Percentiles rank a stretch among this genome's conserved stretches.
Conservation (phyloP, 2,329 filamentous ascomycete genomes). For the Meredithiella fracta region DNA sequence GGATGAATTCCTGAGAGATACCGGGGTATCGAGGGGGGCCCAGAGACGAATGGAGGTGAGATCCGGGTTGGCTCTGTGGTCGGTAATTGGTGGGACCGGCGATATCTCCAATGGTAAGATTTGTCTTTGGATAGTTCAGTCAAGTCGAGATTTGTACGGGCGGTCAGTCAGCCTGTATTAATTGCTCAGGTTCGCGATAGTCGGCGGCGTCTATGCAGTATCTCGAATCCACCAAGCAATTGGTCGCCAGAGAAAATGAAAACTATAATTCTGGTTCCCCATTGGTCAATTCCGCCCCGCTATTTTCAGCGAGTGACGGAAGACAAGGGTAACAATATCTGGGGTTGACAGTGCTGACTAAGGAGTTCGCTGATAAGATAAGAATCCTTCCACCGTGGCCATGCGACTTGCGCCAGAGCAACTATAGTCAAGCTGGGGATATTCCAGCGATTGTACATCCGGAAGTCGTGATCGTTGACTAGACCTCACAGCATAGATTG, state of each 20-base stretch:
- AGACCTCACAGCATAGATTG: not conserved
- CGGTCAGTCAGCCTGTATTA: not conserved
- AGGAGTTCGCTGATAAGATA: conserved; percentile 11
- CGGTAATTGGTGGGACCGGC: not conserved
- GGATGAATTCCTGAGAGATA: not conserved
- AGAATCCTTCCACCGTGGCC: conserved; percentile 3
- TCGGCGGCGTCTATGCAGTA: not conserved
- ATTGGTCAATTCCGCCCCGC: conserved; percentile 10
- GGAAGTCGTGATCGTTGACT: too few species aligned
- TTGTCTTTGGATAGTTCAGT: not conserved
- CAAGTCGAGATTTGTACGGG: not conserved
- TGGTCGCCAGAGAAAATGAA: conserved; percentile 10
- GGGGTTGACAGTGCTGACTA: conserved; percentile 9
- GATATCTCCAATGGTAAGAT: too few species aligned
- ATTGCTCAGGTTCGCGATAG: not conserved
- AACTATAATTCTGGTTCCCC: not conserved
- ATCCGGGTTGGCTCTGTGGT: not conserved
- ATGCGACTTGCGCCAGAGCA: not conserved
- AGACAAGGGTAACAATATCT: not conserved
- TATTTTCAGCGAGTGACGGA: conserved; percentile 3
- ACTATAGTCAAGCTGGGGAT: not conserved
- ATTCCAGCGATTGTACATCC: not conserved
- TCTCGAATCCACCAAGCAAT: not conserved
- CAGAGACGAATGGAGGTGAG: not conserved
- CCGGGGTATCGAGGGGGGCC: not conserved